phyloP scores from a whole-genome alignment of 2,329 filamentous ascomycete genomes.

The Gremmenia infestans region DNA sequence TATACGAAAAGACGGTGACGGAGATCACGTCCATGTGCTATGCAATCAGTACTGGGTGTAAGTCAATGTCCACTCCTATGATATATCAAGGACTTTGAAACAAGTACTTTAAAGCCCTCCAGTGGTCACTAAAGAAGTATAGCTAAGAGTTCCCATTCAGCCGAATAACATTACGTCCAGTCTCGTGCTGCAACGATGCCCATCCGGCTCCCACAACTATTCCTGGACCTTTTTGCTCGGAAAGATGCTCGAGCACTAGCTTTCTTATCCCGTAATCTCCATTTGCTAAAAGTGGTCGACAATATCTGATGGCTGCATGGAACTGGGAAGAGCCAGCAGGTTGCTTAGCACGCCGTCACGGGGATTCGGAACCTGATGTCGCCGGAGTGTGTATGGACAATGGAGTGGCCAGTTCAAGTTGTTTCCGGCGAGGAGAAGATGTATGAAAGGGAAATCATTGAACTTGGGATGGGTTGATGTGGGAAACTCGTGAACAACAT shows the following conservation, averaged over 20 bases:
- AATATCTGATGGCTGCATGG: slow-evolving; percentile 14
- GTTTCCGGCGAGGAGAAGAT: background rate
- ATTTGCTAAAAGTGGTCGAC: slow-evolving; percentile 10
- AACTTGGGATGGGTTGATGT: background rate
- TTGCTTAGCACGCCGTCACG: background rate
- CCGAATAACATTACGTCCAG: slow-evolving; percentile 1
- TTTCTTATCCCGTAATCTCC: slow-evolving; percentile 7
- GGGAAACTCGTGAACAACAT: background rate
- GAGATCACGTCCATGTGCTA: slow-evolving; percentile 5
- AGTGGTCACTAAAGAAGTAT: background rate
- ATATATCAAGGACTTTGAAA: background rate
- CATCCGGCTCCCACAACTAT: slow-evolving; percentile 34
- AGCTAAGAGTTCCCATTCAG: background rate
- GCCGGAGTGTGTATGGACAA: background rate
- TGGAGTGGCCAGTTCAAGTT: background rate
- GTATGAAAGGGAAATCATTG: background rate
- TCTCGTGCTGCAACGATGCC: slow-evolving; percentile 10
- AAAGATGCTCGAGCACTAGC: slow-evolving; percentile 36
- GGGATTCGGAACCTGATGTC: background rate
- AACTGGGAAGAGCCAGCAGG: background rate
- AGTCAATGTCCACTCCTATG: background rate
- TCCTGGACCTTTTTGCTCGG: slow-evolving; percentile 52
- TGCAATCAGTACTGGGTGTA: background rate
- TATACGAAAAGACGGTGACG: slow-evolving; percentile 3
- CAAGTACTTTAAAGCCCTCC: background rate